Evolutionary conservation across 2,329 filamentous ascomycete genomes (phyloP).

Genomic region (Calonectria leucothoes): DNA sequence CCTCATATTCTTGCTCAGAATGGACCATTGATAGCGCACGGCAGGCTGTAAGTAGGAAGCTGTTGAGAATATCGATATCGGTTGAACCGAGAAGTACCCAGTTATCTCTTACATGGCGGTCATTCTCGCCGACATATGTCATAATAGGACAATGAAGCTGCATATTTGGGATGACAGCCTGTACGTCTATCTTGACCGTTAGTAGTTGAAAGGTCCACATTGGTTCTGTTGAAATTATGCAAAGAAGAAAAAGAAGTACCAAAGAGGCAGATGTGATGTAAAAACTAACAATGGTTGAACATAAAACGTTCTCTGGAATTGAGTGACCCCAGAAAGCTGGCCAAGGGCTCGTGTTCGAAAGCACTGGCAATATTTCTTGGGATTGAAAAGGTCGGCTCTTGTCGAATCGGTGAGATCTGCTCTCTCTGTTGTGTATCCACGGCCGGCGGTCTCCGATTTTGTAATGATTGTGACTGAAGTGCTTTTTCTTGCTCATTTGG

Average conservation of each 20-base stretch:
- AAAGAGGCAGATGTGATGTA: background rate
- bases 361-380: background rate
- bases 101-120: conserved; percentile 9
- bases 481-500: background rate
- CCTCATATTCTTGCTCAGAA: background rate
- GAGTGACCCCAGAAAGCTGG: conserved; percentile 22
- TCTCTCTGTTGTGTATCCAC: background rate
- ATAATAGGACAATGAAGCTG: conserved; percentile 20
- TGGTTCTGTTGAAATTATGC: background rate
- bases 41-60: conserved; percentile 24
- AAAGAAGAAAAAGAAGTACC: background rate
- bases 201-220: background rate
- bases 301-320: conserved; percentile 18
- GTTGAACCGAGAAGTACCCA: conserved; percentile 24
- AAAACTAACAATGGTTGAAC: conserved; percentile 25
- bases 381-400: background rate
- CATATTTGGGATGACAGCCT: conserved; percentile 20
- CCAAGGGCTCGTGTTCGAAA: conserved; percentile 27
- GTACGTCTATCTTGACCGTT: conserved; percentile 4
- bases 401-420: background rate
- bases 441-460: background rate
- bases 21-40: conserved; percentile 15
- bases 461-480: background rate
- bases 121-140: background rate
- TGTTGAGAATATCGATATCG: conserved; percentile 19